Evolutionary conservation across 768 basidiomycete genomes (phyloP), one percentile per base, ranked within the genome.

Genomic region (Trametes cubensis): DNA sequence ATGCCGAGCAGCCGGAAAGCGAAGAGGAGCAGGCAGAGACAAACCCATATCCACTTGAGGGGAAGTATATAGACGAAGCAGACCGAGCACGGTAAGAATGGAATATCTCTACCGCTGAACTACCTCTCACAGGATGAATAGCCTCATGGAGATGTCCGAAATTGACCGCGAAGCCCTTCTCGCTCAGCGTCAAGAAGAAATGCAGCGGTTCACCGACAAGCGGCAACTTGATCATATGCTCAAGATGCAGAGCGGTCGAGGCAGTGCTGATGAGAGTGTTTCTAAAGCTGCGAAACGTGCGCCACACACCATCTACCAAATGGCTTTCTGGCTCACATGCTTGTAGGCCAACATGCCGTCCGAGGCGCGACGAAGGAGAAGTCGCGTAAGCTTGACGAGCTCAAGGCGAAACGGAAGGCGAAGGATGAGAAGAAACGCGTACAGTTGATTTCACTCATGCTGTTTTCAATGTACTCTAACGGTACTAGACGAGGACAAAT

Each of bases 351-450:
- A 75, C 90, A 92, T 70, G 81, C 85, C 3, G 78, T 78, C 6
- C 83, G 88, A 51, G 90, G 90, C 6, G 84, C 84, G 2, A 91
- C 90, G 0, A 92, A 89, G 71, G 90, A 93, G 73, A 93, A 93
- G 77, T 80, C 81, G 4, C 81, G 83, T 56, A 90, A 88, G 70
- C 80, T 94, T 10, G 90, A 90, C 62, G 94, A 94, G 72, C 80
- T 97, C 26, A 95, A 90, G 76, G 92, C 89, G 6, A 88, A 81
- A 69, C 83, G 95, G 39, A 91, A 88, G 68, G 94, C 92, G 10
- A 95, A 94, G 76, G 92, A 89, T 66, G 92, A 95, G 74, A 88
- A 89, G 75, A 90, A 88, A 72, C 83, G 88, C 62, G 95, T 94
- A 74, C 65, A 85, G 42, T 39, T 18, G 10, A 18, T 50, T 21